Base-by-base conservation (phyloP, 2,329 filamentous ascomycete genomes). In the Cordyceps javanica region DNA sequence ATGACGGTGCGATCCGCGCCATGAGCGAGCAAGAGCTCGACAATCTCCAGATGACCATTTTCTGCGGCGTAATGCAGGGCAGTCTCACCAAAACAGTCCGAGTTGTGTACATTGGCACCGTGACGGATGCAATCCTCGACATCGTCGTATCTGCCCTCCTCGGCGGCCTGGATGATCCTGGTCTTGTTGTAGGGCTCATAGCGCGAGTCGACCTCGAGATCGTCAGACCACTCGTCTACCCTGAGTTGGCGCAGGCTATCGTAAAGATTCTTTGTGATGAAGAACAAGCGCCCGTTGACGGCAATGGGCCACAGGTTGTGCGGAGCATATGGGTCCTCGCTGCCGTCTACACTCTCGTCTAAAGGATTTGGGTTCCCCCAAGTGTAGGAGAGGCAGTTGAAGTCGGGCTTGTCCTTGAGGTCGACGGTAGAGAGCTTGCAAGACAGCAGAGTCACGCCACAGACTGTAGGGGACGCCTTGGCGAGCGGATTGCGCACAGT, bases 241-340 rank as follows among this genome's bases (percentile, higher is more conserved):
- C 44, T 54, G 42, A 60, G 42, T 14, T 60, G 50, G 28, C 13
- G 14, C 11, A 60, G 55, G 2, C 25, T 42, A 19, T 58, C 55
- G 32, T 60, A 58, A 21, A 60, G 44, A 30, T 55, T 60, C 45
- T 46, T 53, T 32, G 55, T 48, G 26, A 60, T 34, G 36, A 49
- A 82, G 30, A 55, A 49, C 3, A 60, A 49, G 14, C 28, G 42
- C 11, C 55, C 55, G 38, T 60, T 60, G 34, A 60, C 48, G 9
- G 51, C 36, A 14, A 60, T 51, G 23, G 59, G 59, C 55, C 55
- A 58, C 41, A 28, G 34, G 14, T 60, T 57, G 38, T 53, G 28
- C 42, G 55, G 34, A 16, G 55, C 49, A 23, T 58, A 60, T 3
- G 42, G 36, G 39, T 60, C 51, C 8, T 38, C 49, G 55, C 7